Evolutionary conservation across 768 basidiomycete genomes (phyloP).

Genomic region (Amanita thiersii): DNA sequence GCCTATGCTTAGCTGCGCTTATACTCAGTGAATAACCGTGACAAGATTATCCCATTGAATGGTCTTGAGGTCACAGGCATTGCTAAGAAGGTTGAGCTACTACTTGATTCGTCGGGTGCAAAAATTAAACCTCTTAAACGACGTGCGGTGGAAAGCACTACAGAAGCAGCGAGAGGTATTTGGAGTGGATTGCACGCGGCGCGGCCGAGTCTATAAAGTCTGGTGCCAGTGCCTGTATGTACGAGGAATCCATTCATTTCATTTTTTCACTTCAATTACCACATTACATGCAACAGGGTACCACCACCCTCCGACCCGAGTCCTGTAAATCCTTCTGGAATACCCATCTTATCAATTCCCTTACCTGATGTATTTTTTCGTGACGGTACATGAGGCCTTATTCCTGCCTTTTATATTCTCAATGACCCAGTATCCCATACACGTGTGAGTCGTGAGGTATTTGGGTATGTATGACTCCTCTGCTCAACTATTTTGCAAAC

Average conservation of each 20-base stretch:
- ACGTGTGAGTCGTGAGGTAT: conserved; percentile 41
- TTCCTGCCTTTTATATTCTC: conserved; percentile 20
- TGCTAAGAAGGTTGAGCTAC: conserved; percentile 69
- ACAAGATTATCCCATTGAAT: conserved; percentile 82
- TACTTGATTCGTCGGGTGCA: conserved; percentile 82
- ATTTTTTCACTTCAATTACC: neutral
- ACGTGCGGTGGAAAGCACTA: conserved; percentile 66
- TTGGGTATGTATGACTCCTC: conserved; percentile 20
- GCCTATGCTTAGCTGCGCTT: conserved; percentile 13
- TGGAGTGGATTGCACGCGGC: conserved; percentile 86
- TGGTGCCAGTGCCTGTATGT: conserved; percentile 14
- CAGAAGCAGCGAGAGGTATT: conserved; percentile 78
- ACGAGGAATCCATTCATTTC: conserved; percentile 1
- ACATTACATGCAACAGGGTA: too few species aligned
- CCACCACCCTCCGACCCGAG: conserved; percentile 1
- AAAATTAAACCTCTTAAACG: conserved; percentile 79
- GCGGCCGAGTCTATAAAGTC: conserved; percentile 38
- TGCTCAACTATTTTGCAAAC: conserved; percentile 3
- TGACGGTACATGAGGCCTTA: conserved; percentile 22
- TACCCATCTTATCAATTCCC: neutral
- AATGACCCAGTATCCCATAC: conserved; percentile 27
- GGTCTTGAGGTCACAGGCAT: conserved; percentile 68
- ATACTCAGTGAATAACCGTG: conserved; percentile 69
- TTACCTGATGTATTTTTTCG: conserved; percentile 8
- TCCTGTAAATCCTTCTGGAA: conserved; percentile 3